Evolutionary conservation across 2,329 filamentous ascomycete genomes (phyloP).

Genomic region (Penicillium janthinellum): DNA sequence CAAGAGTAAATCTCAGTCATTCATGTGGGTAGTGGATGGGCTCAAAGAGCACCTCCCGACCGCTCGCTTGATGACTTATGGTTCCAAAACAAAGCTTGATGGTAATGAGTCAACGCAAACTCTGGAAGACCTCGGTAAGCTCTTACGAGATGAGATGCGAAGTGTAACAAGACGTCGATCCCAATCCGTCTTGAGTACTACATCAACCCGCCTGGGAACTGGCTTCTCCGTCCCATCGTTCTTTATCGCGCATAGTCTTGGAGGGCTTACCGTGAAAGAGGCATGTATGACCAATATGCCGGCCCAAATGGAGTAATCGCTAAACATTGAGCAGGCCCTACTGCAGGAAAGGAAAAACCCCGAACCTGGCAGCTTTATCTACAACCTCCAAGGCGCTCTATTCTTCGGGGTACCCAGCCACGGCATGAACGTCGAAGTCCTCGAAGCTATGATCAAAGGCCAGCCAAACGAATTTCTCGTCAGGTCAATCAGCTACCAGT

Average conservation of each 20-base stretch:
- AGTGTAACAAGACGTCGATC: background rate
- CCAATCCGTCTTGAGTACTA: background rate
- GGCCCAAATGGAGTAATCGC: background rate
- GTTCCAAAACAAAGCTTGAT: conserved; percentile 2
- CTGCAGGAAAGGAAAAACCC: background rate
- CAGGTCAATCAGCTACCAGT: background rate
- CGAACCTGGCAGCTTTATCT: background rate
- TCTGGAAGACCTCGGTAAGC: conserved; percentile 1
- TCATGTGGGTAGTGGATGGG: conserved; percentile 4
- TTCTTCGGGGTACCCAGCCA: conserved; percentile 4
- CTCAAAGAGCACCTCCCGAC: background rate
- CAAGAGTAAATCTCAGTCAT: conserved; percentile 1
- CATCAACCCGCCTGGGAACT: background rate
- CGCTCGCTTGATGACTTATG: conserved; percentile 3
- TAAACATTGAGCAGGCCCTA: background rate
- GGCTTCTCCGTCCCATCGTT: background rate
- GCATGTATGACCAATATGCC: background rate
- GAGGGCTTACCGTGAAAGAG: conserved; percentile 5
- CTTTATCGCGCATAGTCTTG: conserved; percentile 6
- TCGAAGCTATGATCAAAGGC: conserved; percentile 4
- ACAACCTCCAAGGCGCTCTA: background rate
- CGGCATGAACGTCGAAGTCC: conserved; percentile 4
- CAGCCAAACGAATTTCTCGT: conserved; percentile 4
- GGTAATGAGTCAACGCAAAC: conserved; percentile 5
- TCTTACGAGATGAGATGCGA: conserved; percentile 2